Percentiles rank a stretch among this genome's conserved stretches.
These are phyloP conservation scores for Gaeumannomyces tritici DNA, from an alignment of 2,329 filamentous ascomycete species.

Conservation along the genomic window DNA sequence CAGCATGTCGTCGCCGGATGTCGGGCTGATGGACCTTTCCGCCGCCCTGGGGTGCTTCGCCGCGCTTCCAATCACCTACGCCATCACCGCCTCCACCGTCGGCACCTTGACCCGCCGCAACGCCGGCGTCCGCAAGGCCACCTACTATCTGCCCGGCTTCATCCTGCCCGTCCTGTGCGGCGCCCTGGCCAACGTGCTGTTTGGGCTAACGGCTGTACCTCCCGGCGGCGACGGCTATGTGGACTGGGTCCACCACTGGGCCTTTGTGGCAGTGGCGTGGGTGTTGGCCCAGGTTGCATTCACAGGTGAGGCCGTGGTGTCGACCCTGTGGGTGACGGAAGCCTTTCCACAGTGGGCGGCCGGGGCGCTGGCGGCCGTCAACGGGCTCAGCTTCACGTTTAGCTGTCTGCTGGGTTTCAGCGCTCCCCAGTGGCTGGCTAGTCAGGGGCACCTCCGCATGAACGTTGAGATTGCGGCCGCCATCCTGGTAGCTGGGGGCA, in stretches of 20 bases:
- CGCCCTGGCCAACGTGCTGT: slow-evolving; percentile 8
- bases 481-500: slow-evolving; percentile 10
- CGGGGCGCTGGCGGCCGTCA: slow-evolving; percentile 11
- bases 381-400: slow-evolving; percentile 10
- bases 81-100: slow-evolving; percentile 9
- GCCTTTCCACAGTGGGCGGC: slow-evolving; percentile 17
- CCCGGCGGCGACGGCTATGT: neutral
- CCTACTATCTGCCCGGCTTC: slow-evolving; percentile 16
- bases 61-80: slow-evolving; percentile 7
- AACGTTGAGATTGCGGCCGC: slow-evolving; percentile 9
- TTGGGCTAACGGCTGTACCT: slow-evolving; percentile 5
- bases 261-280: neutral
- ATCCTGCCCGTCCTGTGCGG: slow-evolving; percentile 12
- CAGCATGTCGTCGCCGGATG: slow-evolving; percentile 5
- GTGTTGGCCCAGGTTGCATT: slow-evolving; percentile 12
- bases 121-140: slow-evolving; percentile 14
- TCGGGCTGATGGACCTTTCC: slow-evolving; percentile 8
- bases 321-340: slow-evolving; percentile 16
- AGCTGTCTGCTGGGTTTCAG: slow-evolving; percentile 8
- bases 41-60: slow-evolving; percentile 10
- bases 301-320: slow-evolving; percentile 11
- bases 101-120: slow-evolving; percentile 13
- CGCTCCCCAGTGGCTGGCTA: slow-evolving; percentile 8
- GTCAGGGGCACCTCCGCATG: slow-evolving; percentile 6
- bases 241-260: neutral